phyloP scores from a whole-genome alignment of 2,329 filamentous ascomycete species.

The Aspergillus aculeatus region DNA sequence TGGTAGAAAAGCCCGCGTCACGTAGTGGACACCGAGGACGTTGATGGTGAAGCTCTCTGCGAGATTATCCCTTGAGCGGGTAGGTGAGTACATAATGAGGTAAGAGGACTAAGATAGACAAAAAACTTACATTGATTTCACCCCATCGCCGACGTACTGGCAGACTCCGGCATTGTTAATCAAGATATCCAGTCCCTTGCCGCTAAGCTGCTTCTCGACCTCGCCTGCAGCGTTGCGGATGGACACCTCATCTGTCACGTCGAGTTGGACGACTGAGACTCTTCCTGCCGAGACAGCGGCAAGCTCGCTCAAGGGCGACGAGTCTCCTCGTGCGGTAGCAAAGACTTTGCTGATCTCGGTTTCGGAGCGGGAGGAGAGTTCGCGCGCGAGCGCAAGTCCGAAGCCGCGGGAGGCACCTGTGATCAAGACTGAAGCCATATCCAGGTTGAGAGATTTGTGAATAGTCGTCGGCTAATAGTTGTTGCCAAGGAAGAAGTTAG shows the following conservation, averaged over 20 bases:
- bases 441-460: too few relatives aligned
- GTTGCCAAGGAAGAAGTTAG: too few relatives aligned
- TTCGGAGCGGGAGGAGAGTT: neutral
- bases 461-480: too few relatives aligned
- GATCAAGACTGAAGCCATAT: neutral
- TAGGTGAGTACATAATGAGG: too few relatives aligned
- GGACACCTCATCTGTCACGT: neutral
- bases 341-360: neutral
- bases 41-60: too few relatives aligned
- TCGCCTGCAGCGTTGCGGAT: neutral
- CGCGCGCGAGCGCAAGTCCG: neutral
- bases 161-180: neutral
- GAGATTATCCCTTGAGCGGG: too few relatives aligned
- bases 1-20: too few relatives aligned
- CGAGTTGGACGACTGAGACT: neutral
- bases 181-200: neutral
- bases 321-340: neutral
- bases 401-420: neutral
- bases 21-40: too few relatives aligned
- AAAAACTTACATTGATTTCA: neutral
- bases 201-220: neutral
- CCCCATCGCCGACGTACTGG: neutral
- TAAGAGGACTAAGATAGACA: too few relatives aligned
- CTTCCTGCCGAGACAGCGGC: neutral
- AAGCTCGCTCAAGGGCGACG: neutral